Evolutionary conservation across 176 grass and related monocot species (phyloP).

Genomic region (Canna indica): DNA sequence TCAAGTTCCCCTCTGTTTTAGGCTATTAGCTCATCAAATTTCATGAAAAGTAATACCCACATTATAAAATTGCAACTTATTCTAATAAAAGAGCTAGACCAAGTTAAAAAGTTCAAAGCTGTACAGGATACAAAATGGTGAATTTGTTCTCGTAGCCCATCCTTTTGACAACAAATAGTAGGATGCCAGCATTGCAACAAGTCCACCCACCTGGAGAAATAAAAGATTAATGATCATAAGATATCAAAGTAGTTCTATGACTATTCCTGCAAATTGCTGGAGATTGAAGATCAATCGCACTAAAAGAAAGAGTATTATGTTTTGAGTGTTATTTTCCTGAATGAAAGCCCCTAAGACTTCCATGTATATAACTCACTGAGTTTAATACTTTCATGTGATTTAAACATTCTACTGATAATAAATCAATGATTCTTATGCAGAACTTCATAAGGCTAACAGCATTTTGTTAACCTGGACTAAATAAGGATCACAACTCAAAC

Average conservation of each 20-base stretch:
- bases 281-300: neutral
- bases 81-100: conserved; percentile 10
- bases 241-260: conserved; percentile 3
- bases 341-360: neutral
- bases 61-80: neutral
- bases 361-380: neutral
- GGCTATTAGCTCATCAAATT: neutral
- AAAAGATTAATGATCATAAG: neutral
- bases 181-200: conserved; percentile 76
- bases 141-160: conserved; percentile 80
- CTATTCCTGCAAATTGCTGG: neutral
- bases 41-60: neutral
- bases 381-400: neutral
- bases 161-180: conserved; percentile 91
- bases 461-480: neutral
- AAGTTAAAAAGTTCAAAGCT: conserved; percentile 15
- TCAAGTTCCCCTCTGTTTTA: conserved; percentile 32
- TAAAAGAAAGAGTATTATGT: neutral
- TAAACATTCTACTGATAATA: no score
- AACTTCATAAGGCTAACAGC: no score
- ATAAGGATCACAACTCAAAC: neutral
- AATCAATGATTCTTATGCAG: no score
- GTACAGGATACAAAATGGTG: conserved; percentile 76
- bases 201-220: conserved; percentile 66
- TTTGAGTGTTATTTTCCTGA: neutral